Base-by-base conservation (phyloP, 2,329 filamentous ascomycete genomes). In the Claviceps sorghi region DNA sequence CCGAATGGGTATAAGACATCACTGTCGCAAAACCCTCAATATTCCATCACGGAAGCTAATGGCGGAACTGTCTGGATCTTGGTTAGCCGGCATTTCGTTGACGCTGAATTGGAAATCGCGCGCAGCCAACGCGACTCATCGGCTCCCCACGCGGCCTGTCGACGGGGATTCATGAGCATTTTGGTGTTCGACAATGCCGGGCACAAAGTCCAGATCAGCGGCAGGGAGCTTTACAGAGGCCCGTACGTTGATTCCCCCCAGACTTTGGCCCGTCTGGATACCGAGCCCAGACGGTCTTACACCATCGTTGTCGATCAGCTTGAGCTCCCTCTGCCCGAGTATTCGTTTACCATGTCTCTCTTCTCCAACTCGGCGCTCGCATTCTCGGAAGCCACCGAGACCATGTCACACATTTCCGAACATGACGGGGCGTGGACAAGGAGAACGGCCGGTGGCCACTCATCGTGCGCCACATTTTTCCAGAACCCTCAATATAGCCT, bases 191-290 rank as follows among this genome's bases (percentile, higher is more conserved):
- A 84, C 19, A 79, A 80, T 32, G 64, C 75, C 41, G 90, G 91
- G 2, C 74, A 80, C 38, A 78, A 82, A 48, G 82, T 96, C 0
- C 83, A 88, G 58, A 73, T 93, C 15, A 82, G 80, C 51, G 86
- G 91, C 52, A 80, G 80, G 7, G 78, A 82, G 26, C 65, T 86
- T 0, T 81, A 87, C 59, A 81, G 84, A 38, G 86, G 85, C 0
- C 86, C 88, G n/a, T 95, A 88, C 56, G 88, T 97, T 36, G 91
- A 96, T 67, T 94, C 90, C 2, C 89, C 89, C 1, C 94, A 97
- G 65, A 95, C 87, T 0, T 78, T 98, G 8, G 80, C 94, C 45
- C 83, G 85, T 53, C 76, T 95, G 3, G 58, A 65, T 11, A 58
- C 65, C 5, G 58, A 58, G 34, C 68, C 71, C 4, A 65, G 64